Conservation (phyloP, 2,329 filamentous ascomycete species). For the Aspergillus sp. region DNA sequence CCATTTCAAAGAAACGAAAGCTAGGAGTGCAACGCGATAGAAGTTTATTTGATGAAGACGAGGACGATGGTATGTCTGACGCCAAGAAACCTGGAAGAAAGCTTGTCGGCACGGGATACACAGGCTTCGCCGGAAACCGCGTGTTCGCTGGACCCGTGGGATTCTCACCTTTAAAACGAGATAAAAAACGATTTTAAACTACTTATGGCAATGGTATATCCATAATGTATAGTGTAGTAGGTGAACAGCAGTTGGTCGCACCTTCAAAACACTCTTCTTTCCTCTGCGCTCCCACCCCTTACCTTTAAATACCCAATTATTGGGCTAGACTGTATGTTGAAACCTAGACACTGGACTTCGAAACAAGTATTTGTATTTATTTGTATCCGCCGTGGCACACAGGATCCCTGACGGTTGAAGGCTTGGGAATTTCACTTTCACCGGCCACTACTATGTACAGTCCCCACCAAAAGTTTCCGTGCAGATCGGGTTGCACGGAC, state of each 20-base stretch:
- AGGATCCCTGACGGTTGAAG: no score
- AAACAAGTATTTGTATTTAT: no score
- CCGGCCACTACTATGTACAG: no score
- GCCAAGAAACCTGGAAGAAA: conserved; percentile 28
- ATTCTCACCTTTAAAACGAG: conserved; percentile 73
- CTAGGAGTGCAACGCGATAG: conserved; percentile 60
- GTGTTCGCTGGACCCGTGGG: conserved; percentile 51
- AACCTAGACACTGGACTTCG: no score
- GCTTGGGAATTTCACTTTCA: no score
- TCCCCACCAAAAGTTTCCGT: no score
- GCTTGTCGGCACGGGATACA: conserved; percentile 24
- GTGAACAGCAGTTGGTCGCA: not conserved
- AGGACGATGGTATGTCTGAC: conserved; percentile 48
- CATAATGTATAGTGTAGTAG: not conserved
- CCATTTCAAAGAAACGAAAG: conserved; percentile 70
- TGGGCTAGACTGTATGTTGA: no score
- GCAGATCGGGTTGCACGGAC: no score
- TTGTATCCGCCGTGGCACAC: no score
- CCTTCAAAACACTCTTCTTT: not conserved
- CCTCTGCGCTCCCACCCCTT: not conserved
- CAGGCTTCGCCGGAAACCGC: conserved; percentile 15
- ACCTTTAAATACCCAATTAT: not conserved
- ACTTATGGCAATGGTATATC: not conserved
- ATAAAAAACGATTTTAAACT: conserved; percentile 49
- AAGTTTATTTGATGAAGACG: conserved; percentile 71